These are phyloP conservation scores for Nepenthes mirabilis DNA, from an alignment of 148 eudicot species.

Conservation along the genomic window DNA sequence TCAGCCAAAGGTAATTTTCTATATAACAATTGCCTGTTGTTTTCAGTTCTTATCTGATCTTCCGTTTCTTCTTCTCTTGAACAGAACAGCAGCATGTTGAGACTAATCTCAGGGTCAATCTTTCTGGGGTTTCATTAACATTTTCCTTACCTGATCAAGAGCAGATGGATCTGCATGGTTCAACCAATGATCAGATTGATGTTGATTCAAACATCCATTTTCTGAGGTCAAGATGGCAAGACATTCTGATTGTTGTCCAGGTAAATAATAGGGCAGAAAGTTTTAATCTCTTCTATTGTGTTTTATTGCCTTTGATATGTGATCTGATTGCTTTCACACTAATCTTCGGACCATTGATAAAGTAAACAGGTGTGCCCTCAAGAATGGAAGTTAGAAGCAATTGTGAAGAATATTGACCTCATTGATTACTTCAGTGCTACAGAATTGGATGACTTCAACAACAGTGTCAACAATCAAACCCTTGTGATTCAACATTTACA, in stretches of 20 bases:
- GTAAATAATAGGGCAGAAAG: slow-evolving; percentile 24
- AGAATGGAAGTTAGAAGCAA: slow-evolving; percentile 56
- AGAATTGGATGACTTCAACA: slow-evolving; percentile 15
- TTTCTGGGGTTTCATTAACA: slow-evolving; percentile 48
- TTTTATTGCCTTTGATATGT: neutral
- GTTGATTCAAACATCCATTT: slow-evolving; percentile 32
- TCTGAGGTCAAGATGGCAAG: slow-evolving; percentile 35
- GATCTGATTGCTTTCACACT: slow-evolving; percentile 9
- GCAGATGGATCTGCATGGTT: slow-evolving; percentile 16
- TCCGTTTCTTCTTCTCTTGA: slow-evolving; percentile 5
- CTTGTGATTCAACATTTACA: slow-evolving; percentile 39
- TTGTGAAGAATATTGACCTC: slow-evolving; percentile 46
- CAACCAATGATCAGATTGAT: slow-evolving; percentile 16
- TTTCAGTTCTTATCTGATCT: neutral
- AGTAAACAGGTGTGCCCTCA: slow-evolving; percentile 60
- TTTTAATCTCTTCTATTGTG: neutral
- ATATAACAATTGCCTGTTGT: too few species aligned
- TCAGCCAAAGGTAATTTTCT: too few species aligned
- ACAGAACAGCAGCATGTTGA: slow-evolving; percentile 87
- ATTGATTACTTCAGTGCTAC: slow-evolving; percentile 36
- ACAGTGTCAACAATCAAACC: slow-evolving; percentile 21
- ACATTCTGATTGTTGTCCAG: slow-evolving; percentile 46
- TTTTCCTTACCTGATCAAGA: slow-evolving; percentile 62
- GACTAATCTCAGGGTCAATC: slow-evolving; percentile 54
- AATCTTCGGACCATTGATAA: slow-evolving; percentile 30